Conservation (phyloP, 331 rosid species). For the Acacia concinna region DNA sequence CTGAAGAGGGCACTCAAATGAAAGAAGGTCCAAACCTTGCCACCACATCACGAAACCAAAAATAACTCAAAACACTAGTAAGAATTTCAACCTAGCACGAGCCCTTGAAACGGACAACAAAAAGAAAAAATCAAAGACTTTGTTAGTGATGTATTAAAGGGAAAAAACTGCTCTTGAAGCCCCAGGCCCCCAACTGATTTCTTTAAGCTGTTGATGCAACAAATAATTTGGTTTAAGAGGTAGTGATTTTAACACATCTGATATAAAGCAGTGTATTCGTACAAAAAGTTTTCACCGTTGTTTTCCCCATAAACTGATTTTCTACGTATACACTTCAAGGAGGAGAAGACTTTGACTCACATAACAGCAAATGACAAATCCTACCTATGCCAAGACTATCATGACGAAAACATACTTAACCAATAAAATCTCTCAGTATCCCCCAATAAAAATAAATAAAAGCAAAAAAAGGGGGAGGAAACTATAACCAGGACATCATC, state of each 20-base stretch:
- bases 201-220: not conserved
- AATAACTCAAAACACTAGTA: not conserved
- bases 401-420: not conserved
- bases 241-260: not conserved
- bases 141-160: not conserved
- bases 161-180: not conserved
- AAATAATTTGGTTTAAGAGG: not conserved
- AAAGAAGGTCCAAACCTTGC: not conserved
- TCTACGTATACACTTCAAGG: not conserved
- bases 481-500: not conserved
- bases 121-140: not conserved
- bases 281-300: not conserved
- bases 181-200: not conserved
- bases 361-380: not conserved
- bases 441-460: not conserved
- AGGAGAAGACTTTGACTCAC: not conserved
- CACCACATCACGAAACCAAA: not conserved
- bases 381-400: not conserved
- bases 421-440: not conserved
- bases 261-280: not conserved
- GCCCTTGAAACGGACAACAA: not conserved
- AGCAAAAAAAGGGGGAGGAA: not conserved
- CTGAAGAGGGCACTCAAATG: conserved; percentile 4
- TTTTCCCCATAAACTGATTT: not conserved
- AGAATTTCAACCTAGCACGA: not conserved